Evolutionary conservation across 2,329 filamentous ascomycete species (phyloP).

Genomic region (Coleophoma crateriformis): DNA sequence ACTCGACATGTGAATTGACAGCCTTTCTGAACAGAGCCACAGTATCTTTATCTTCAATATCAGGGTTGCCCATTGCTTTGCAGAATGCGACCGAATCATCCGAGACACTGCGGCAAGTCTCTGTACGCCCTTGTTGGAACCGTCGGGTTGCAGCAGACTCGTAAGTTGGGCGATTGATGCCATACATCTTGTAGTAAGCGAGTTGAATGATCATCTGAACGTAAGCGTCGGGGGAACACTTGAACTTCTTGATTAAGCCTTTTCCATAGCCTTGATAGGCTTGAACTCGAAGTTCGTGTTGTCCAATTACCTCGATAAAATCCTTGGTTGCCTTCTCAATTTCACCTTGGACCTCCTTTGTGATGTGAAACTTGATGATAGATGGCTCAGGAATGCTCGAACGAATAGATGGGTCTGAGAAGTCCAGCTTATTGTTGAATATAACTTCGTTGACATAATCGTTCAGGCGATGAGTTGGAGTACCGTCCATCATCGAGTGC

Average conservation of each 20-base stretch:
- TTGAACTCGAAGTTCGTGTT: constrained; percentile 89
- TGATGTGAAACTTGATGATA: constrained; percentile 73
- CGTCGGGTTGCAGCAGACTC: constrained; percentile 92
- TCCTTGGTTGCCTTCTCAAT: constrained; percentile 74
- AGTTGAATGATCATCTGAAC: constrained; percentile 99
- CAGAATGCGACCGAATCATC: constrained; percentile 91
- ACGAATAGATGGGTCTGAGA: constrained; percentile 71
- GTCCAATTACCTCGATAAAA: constrained; percentile 74
- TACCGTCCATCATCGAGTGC: constrained; percentile 99
- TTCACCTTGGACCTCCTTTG: constrained; percentile 66
- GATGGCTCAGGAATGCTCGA: constrained; percentile 79
- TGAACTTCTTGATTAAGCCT: constrained; percentile 98
- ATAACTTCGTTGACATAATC: constrained; percentile 91
- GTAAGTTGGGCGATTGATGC: constrained; percentile 95
- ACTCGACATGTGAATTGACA: constrained; percentile 76
- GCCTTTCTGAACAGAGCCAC: constrained; percentile 77
- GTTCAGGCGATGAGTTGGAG: constrained; percentile 92
- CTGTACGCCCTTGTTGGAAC: constrained; percentile 94
- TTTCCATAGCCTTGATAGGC: constrained; percentile 98
- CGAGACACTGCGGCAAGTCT: constrained; percentile 89
- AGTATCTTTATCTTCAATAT: constrained; percentile 56
- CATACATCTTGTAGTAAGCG: constrained; percentile 98
- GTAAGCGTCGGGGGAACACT: constrained; percentile 94
- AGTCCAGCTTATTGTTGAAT: constrained; percentile 90
- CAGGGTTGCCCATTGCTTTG: constrained; percentile 72